Base-by-base conservation (phyloP, 108 stramenopile species). In the Skeletonema grethae region DNA sequence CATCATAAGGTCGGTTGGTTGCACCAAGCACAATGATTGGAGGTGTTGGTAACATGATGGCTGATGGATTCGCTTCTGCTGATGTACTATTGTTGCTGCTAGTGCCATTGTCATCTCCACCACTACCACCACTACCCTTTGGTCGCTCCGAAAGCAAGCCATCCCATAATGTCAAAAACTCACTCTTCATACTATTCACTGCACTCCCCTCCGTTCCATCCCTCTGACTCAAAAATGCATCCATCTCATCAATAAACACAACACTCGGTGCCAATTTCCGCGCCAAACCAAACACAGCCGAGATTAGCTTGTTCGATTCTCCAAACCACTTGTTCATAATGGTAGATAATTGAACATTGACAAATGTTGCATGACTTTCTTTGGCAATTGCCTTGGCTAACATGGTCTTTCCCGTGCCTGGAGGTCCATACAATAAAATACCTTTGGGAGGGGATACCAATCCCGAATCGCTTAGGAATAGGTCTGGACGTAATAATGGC, bases 231-330 rank as follows among this genome's bases (percentile, higher is more conserved):
- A 99, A 69, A 69, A 98, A 95, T 16, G 95, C 89, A 79, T 99
- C 98, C 38, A 99, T 87, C 81, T 99, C 99, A 77, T 98, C 99
- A 36, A 99, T 95, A 73, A 99, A 99, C 20, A 99, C 87, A 29
- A 99, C 88, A 62, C 88, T 88, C 3, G 99, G 99, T 7, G 95
- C 85, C 55, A 99, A 75, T 69, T 98, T 98, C 50, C 82, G 70
- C 9, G 97, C 97, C 72, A 99, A 70, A 35, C 83, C 76, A 80
- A 99, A 99, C 8, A 94, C 89, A 13, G 97, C 97, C 15, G 91
- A 82, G 38, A 97, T 91, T 43, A 98, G 61, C 76, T 98, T 98
- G 67, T 98, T 95, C 67, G 85, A 87, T 79, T 99, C 99, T 7
- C 99, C 99, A 62, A 97, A 94, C 89, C 90, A 99, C 80, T 99